Evolutionary conservation across 108 stramenopile genomes (phyloP).

Genomic region (Parietichytrium sp.): DNA sequence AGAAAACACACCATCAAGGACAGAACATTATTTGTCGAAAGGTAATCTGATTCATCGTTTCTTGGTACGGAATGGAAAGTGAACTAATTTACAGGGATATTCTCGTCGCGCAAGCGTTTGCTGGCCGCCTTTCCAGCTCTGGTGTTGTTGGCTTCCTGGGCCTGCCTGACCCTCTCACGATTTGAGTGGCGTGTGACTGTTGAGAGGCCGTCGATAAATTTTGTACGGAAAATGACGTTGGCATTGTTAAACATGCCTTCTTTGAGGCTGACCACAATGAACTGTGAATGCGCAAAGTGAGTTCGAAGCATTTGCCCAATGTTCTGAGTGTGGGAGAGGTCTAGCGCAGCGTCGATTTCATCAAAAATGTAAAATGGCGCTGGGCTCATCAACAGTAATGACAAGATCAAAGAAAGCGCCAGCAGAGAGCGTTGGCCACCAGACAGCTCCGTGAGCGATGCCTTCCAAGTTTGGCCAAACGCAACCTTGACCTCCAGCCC

Average conservation of each 20-base stretch:
- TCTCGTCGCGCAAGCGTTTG: background rate
- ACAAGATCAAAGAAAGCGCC: constrained; percentile 92
- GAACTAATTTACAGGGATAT: constrained; percentile 12
- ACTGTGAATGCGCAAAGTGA: constrained; percentile 96
- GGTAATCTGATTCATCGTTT: too few species aligned
- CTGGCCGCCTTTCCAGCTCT: background rate
- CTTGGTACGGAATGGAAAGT: too few species aligned
- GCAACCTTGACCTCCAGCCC: constrained; percentile 96
- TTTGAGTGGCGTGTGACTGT: constrained; percentile 80
- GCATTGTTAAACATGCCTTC: constrained; percentile 99
- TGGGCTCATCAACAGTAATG: constrained; percentile 93
- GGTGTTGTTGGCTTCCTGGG: background rate
- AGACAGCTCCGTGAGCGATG: constrained; percentile 92
- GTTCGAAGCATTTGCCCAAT: constrained; percentile 99
- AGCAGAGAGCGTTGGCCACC: constrained; percentile 96
- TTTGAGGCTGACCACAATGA: constrained; percentile 95
- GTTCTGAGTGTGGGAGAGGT: constrained; percentile 98
- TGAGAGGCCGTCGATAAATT: constrained; percentile 97
- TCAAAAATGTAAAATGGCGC: constrained; percentile 99
- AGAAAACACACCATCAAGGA: too few species aligned
- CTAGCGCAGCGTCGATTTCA: constrained; percentile 96
- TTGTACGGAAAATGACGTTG: constrained; percentile 97
- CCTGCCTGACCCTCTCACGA: background rate
- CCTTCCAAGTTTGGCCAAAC: constrained; percentile 95
- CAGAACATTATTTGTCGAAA: too few species aligned